Conservation (phyloP, 805 yeast species). For the Kuraishia hungarica region DNA sequence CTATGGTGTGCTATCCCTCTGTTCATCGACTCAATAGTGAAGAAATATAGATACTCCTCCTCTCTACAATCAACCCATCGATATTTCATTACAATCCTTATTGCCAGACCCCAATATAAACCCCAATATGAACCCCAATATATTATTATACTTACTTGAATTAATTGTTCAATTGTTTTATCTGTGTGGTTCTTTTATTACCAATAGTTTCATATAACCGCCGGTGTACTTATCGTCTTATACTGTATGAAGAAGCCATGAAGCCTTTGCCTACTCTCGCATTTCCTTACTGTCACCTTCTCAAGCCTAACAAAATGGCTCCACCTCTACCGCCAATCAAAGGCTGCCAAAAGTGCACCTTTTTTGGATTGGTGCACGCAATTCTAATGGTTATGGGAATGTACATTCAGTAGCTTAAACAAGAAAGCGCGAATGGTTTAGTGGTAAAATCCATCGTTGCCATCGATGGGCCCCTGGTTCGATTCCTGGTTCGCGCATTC, state of each 20-base stretch:
- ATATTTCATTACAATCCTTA: no score
- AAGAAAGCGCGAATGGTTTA: conserved; percentile 1
- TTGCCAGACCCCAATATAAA: not conserved
- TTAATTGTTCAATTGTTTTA: not conserved
- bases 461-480: conserved; percentile 2
- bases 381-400: no score
- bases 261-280: no score
- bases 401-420: not conserved
- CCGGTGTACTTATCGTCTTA: no score
- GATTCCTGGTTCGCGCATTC: conserved; percentile 2
- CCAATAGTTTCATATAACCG: no score
- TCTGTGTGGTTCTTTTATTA: not conserved
- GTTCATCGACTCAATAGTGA: no score
- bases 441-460: conserved; percentile 1
- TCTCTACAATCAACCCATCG: no score
- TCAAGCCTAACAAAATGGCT: not conserved
- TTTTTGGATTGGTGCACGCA: not conserved
- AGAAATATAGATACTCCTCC: no score
- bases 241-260: no score
- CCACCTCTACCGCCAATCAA: not conserved
- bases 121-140: no score
- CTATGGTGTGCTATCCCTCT: no score
- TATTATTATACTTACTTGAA: not conserved
- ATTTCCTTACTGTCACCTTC: not conserved
- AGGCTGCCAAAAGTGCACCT: not conserved